Evolutionary conservation across 129 eudicot species (phyloP).

Genomic region (Helichrysum umbraculigerum): DNA sequence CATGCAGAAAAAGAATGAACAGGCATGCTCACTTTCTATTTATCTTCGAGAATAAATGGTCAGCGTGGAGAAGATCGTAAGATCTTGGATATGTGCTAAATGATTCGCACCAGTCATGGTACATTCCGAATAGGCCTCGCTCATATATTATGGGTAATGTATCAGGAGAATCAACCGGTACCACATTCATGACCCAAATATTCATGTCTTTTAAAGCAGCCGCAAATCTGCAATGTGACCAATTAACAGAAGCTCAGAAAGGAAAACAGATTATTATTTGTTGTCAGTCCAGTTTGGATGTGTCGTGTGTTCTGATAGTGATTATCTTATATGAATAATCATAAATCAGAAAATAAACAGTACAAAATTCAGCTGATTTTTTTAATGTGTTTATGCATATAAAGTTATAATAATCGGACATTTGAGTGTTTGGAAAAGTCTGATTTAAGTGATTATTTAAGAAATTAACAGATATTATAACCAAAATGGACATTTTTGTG

Average conservation of each 20-base stretch:
- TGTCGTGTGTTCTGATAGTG: not conserved
- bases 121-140: constrained; percentile 86
- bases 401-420: not conserved
- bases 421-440: not conserved
- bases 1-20: constrained; percentile 12
- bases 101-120: constrained; percentile 95
- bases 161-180: constrained; percentile 71
- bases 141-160: constrained; percentile 84
- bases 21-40: constrained; percentile 50
- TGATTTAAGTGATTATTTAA: not conserved
- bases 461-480: not conserved
- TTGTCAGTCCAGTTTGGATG: not conserved
- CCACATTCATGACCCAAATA: constrained; percentile 87
- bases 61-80: constrained; percentile 94
- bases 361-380: not conserved
- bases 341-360: not conserved
- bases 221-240: constrained; percentile 64
- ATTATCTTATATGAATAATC: not conserved
- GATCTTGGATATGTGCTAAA: constrained; percentile 92
- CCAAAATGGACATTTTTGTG: not conserved
- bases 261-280: not conserved
- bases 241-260: constrained; percentile 15
- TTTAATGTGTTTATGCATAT: not conserved
- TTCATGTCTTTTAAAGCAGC: constrained; percentile 76
- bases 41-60: constrained; percentile 84